A percentile compares a stretch with the other conserved stretches of the same genome.
Conservation (phyloP, 2,329 filamentous ascomycete genomes). For the Fonsecaea multimorphosa region DNA sequence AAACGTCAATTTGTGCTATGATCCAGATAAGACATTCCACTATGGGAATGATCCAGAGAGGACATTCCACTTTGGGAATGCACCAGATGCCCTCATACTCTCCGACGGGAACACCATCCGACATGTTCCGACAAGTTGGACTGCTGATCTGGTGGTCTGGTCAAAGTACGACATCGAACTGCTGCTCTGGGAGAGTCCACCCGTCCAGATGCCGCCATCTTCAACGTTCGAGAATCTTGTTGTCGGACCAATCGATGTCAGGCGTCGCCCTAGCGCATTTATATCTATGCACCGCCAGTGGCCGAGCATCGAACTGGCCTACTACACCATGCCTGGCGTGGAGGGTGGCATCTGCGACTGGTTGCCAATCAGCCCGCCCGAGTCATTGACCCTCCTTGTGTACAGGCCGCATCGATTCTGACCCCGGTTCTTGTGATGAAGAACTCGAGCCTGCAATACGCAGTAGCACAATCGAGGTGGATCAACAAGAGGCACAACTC, state of each 20-base stretch:
- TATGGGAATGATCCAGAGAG: too few relatives aligned
- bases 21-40: neutral
- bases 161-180: neutral
- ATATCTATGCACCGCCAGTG: neutral
- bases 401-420: neutral
- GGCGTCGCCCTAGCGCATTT: neutral
- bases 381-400: neutral
- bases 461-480: neutral
- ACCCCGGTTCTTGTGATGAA: neutral
- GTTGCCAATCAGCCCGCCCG: neutral
- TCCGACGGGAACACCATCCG: too few relatives aligned
- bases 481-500: neutral
- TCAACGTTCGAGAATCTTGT: neutral
- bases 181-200: neutral
- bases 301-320: neutral
- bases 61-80: too few relatives aligned
- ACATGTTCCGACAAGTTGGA: neutral
- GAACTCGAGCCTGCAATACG: neutral
- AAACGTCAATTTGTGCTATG: neutral
- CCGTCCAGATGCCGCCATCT: neutral
- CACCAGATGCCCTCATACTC: too few relatives aligned
- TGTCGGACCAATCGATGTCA: neutral
- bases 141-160: neutral
- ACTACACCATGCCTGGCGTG: neutral
- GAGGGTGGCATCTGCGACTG: neutral